Base-by-base conservation (phyloP, 805 yeast genomes). In the Candida awuae region DNA sequence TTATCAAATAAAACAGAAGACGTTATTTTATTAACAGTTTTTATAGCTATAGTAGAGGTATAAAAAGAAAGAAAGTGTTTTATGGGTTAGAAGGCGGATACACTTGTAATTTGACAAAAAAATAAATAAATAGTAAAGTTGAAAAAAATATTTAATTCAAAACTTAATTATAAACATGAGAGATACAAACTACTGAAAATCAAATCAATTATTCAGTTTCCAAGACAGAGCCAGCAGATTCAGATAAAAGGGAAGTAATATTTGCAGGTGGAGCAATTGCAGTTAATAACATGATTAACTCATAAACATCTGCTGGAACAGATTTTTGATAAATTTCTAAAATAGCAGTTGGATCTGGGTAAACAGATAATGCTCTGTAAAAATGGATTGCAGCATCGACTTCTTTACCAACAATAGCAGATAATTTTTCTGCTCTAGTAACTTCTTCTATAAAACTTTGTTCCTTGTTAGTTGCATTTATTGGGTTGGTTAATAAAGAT, bases 261-360 rank as follows among this genome's bases (percentile, higher is more conserved):
- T 84, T 76, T 41, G 77, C 73, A 22, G 97, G 97, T 34, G 97
- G 97, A 54, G 82, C 74, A 52, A 84, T 75, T 41, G 95, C 94
- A 60, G 90, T 80, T 87, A 88, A 80, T 73, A 82, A 73, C 52
- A 87, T 83, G 51, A 90, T 73, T 51, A 79, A 69, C 56, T 87
- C 96, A 58, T 86, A 80, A 42, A 88, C 79, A 33, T 75, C 78
- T 56, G 79, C 81, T 37, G 92, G 88, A 48, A 90, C 77, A 38
- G 88, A 73, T 68, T 83, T 83, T 68, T 90, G 96, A 66, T 85
- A 90, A 53, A 90, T 79, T 37, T 81, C 82, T 58, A 92, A 71
- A 52, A 92, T 76, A 54, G 86, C 96, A 41, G 94, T 80, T 43
- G 98, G 99, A 62, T 83, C 81, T 45, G 98, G 97, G 63, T 88